phyloP scores from a whole-genome alignment of 108 stramenopile species.

The Cylindrotheca closterium region DNA sequence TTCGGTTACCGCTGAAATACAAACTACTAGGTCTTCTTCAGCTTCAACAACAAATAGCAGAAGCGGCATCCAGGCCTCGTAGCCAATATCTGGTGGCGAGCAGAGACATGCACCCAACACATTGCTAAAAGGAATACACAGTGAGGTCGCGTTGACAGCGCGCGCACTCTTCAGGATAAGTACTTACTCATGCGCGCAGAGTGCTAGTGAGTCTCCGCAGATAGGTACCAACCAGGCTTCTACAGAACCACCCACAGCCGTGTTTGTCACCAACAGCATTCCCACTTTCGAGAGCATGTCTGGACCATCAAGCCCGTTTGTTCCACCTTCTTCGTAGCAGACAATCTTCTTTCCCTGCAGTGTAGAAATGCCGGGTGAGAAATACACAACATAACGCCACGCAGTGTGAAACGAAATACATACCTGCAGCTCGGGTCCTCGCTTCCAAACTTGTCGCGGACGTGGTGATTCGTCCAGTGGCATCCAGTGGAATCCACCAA shows the following conservation, averaged over 20 bases:
- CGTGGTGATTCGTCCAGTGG: slow-evolving; percentile 82
- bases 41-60: slow-evolving; percentile 28
- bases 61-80: slow-evolving; percentile 60
- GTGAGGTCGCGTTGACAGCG: no score
- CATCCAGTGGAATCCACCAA: slow-evolving; percentile 90
- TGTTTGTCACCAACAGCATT: slow-evolving; percentile 63
- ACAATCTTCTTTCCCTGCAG: slow-evolving; percentile 78
- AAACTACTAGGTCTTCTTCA: slow-evolving; percentile 31
- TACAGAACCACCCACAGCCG: slow-evolving; percentile 45
- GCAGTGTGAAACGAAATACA: background rate
- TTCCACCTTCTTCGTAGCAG: slow-evolving; percentile 86
- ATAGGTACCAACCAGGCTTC: slow-evolving; percentile 84
- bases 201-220: slow-evolving; percentile 57
- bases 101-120: slow-evolving; percentile 78
- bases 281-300: slow-evolving; percentile 78
- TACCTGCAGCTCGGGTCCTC: slow-evolving; percentile 62
- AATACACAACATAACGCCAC: background rate
- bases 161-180: no score
- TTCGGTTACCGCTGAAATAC: slow-evolving; percentile 31
- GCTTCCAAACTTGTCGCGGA: slow-evolving; percentile 84
- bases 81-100: slow-evolving; percentile 38
- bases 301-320: slow-evolving; percentile 65
- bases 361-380: no score
- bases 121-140: slow-evolving; percentile 24
- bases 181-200: slow-evolving; percentile 59